A percentile compares a stretch with the other conserved stretches of the same genome.
phyloP scores from a whole-genome alignment of 257 asterid genomes.

The Solanum dulcamara region DNA sequence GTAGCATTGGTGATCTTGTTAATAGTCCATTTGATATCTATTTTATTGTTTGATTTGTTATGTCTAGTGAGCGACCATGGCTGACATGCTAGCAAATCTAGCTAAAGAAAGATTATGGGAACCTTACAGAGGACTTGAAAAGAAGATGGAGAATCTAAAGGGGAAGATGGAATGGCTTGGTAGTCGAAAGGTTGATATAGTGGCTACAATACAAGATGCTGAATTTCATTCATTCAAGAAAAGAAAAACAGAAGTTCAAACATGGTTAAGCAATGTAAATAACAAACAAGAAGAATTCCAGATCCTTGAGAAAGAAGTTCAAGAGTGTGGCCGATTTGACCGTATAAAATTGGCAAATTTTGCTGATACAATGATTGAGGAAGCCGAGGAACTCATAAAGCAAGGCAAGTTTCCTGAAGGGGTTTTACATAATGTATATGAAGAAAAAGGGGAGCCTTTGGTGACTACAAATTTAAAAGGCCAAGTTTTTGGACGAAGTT shows the following conservation, averaged over 20 bases:
- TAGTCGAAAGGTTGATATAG: background rate
- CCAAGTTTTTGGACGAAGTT: background rate
- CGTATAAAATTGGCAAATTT: background rate
- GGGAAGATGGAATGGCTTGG: background rate
- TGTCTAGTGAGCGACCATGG: background rate
- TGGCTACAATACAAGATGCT: background rate
- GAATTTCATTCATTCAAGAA: background rate
- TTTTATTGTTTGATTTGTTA: background rate
- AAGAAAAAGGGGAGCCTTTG: background rate
- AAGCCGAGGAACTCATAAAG: background rate
- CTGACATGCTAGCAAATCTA: background rate
- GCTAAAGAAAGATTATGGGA: background rate
- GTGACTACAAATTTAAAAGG: background rate
- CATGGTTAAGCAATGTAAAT: background rate
- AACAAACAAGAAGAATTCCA: background rate
- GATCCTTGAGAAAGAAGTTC: background rate
- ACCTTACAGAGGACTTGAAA: background rate
- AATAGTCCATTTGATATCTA: background rate
- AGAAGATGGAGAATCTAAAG: background rate
- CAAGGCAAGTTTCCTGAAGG: background rate
- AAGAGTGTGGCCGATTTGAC: background rate
- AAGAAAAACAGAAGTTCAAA: background rate
- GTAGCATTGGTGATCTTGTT: background rate
- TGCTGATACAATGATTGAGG: background rate
- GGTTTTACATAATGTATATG: background rate